Base-by-base conservation (phyloP, 495 filamentous ascomycete genomes). In the Talaromyces proteolyticus region DNA sequence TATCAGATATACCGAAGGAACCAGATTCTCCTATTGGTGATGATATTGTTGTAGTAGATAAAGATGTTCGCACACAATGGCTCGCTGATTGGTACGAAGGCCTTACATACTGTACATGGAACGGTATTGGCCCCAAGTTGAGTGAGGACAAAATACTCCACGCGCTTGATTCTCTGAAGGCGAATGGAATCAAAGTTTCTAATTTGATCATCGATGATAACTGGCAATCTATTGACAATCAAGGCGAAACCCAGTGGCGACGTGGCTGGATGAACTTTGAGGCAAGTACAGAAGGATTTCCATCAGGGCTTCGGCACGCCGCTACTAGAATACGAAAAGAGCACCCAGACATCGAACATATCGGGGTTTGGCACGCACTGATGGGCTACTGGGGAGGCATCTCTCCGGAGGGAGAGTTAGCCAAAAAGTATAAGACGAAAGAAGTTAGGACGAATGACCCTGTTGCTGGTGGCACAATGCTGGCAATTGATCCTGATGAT, bases 341-440 rank as follows among this genome's bases (percentile, higher is more conserved):
- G 40, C 81, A 89, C 59, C 81, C 81, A 14, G 82, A 81, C 50
- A 87, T 98, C 42, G 73, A 85, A 53, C 85, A 96, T 57, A 77
- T 98, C 25, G 89, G 87, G 14, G 91, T 98, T 10, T 98, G 93
- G 93, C 93, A 98, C 70, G 87, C 93, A 3, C 72, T 96, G n/a
- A 63, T 95, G 14, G 91, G 93, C 7, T 97, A 97, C 63, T 98
- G 93, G 93, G 93, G 88, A 49, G 93, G 89, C 3, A 81, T 97
- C 10, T 77, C 86, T 1, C 81, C 85, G 0, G 60, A 76, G 14
- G 84, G 91, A 1, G 76, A 80, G 37, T 77, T 98, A 24, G 85
- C 86, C 2, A 71, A 82, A 44, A 78, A 74, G 1, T 97, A 96
- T 69, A 86, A 88, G 59, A 94, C 86, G 4, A 72, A 86, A 38